Evolutionary conservation across 495 filamentous ascomycete species (phyloP).

Genomic region (Neohortaea acidophila): DNA sequence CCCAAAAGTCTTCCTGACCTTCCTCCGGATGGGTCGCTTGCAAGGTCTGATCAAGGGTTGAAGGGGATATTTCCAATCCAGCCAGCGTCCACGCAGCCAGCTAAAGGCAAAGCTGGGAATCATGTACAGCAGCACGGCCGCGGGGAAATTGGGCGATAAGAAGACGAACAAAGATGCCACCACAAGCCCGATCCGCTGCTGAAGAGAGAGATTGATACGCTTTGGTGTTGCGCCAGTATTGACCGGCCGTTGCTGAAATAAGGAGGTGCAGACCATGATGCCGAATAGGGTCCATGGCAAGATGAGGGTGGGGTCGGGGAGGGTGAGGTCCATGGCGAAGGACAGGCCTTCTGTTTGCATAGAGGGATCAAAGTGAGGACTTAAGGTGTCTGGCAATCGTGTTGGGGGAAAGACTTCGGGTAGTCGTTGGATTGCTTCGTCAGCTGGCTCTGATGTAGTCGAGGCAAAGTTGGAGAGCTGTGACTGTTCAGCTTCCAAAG

Average conservation of each 20-base stretch:
- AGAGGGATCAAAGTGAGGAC: conserved; percentile 34
- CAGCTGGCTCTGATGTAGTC: neutral
- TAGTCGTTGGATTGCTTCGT: neutral
- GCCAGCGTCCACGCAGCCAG: conserved; percentile 2
- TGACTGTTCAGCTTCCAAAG: neutral
- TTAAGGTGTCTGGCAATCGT: conserved; percentile 15
- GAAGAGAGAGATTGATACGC: neutral
- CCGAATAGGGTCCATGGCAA: conserved; percentile 34
- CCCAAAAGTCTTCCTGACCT: neutral
- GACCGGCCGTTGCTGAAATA: too few species aligned
- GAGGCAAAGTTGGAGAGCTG: neutral
- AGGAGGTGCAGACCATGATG: conserved; percentile 34
- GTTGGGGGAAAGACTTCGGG: neutral
- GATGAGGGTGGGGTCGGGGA: conserved; percentile 50
- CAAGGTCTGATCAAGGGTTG: conserved; percentile 3
- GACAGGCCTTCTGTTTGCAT: conserved; percentile 54
- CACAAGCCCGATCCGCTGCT: conserved; percentile 1
- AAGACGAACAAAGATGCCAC: neutral
- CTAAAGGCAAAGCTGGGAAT: conserved; percentile 7
- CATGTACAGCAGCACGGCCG: conserved; percentile 14
- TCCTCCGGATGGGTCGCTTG: neutral
- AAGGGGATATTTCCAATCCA: conserved; percentile 6
- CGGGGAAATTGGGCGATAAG: conserved; percentile 4
- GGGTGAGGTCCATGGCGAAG: conserved; percentile 68
- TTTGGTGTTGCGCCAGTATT: neutral